A percentile compares a stretch with the other conserved stretches of the same genome.
Evolutionary conservation across 108 stramenopile genomes (phyloP).

Genomic region (Cyclotella atomus): DNA sequence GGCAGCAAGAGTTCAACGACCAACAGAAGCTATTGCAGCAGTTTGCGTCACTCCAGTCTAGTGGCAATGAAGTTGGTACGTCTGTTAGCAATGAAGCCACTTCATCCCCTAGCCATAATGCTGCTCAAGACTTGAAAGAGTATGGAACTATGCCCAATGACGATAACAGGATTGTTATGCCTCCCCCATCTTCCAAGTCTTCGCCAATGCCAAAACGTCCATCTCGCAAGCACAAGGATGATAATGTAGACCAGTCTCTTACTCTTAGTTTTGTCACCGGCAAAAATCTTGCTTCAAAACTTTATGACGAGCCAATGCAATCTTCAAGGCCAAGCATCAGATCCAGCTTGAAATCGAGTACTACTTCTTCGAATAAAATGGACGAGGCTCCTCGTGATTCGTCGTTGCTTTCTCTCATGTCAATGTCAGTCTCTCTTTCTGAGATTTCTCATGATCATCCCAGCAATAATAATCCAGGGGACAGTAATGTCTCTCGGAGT

Average conservation of each 20-base stretch:
- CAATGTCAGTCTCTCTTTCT: constrained; percentile 23
- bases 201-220: neutral
- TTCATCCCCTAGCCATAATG: neutral
- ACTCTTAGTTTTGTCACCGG: constrained; percentile 22
- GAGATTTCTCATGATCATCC: constrained; percentile 17
- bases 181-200: neutral
- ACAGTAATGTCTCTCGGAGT: neutral
- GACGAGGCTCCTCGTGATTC: neutral
- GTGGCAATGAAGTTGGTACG: neutral
- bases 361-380: neutral
- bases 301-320: constrained; percentile 4
- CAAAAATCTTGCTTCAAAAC: constrained; percentile 16
- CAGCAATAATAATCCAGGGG: constrained; percentile 3
- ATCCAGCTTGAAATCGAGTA: too few species aligned
- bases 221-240: neutral
- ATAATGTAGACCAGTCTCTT: constrained; percentile 10
- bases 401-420: constrained; percentile 25
- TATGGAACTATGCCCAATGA: neutral
- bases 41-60: neutral
- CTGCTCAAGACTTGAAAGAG: neutral
- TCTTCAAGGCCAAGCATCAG: neutral
- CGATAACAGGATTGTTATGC: neutral
- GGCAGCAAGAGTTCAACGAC: constrained; percentile 7
- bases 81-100: neutral
- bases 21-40: constrained; percentile 10